Base-by-base conservation (phyloP, 108 stramenopile species). In the Cyclotella cryptica region DNA sequence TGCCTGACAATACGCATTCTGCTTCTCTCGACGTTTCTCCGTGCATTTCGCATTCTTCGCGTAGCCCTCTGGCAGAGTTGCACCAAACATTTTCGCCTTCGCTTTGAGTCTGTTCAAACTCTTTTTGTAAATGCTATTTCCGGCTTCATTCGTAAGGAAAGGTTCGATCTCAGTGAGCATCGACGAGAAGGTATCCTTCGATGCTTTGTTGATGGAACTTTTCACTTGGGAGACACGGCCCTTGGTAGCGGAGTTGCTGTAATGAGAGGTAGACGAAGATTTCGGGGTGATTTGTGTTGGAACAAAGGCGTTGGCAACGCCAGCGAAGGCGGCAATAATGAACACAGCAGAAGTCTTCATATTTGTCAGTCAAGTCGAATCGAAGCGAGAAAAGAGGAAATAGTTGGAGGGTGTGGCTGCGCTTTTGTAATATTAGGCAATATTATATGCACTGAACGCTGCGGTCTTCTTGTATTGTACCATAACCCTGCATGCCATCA, bases 21-120 rank as follows among this genome's bases (percentile, higher is more conserved):
- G 90, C 66, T 85, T 85, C 22, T 47, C 84, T 66, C 90, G 66
- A 70, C 79, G 59, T 78, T 88, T 88, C 44, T 72, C 72, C 1
- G 84, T 87, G 47, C 76, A 77, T 73, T 90, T 85, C 40, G 90
- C 90, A 1, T 77, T 86, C 81, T 84, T 77, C 35, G 90, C 90
- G 65, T 79, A 91, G 13, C 60, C 78, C 17, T 73, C 79, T 24
- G 90, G 88, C 2, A 88, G 58, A 11, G 62, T 70, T 21, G 68
- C 77, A 42, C 87, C 89, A 45, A 91, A 66, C 35, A 54, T 74
- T 63, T 78, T 81, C 28, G 85, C 88, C 51, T 69, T 47, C 0
- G 22, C 43, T 14, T 28, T 52, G 57, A 91, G 86, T 43, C 90
- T 61, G 24, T 75, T 66, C 78, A 91, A 66, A 29, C 78, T 83